A percentile compares a stretch with the other conserved stretches of the same genome.
Evolutionary conservation across 768 basidiomycete genomes (phyloP).

Genomic region (Tricholoma sp.): DNA sequence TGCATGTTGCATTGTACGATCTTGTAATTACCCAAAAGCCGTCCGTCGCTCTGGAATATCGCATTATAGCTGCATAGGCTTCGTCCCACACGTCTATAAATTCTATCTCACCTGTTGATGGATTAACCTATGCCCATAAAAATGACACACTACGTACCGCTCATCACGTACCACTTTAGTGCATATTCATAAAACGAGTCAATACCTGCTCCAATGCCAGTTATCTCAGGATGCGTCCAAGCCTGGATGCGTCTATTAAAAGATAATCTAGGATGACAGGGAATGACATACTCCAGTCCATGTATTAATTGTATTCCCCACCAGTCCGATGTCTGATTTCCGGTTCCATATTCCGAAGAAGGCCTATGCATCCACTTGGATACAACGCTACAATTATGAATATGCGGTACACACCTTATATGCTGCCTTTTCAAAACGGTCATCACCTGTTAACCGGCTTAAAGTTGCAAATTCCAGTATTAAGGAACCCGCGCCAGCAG

Average conservation of each 20-base stretch:
- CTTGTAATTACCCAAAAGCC: constrained; percentile 73
- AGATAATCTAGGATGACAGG: not conserved
- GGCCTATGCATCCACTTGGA: constrained; percentile 34
- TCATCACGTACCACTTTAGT: constrained; percentile 86
- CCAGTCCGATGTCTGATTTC: constrained; percentile 73
- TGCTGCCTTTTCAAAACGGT: constrained; percentile 85
- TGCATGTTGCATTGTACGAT: constrained; percentile 1
- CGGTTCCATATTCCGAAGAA: constrained; percentile 95
- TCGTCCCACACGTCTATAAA: constrained; percentile 85
- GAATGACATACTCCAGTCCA: constrained; percentile 62
- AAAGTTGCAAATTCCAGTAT: constrained; percentile 93
- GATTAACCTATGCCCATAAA: not conserved
- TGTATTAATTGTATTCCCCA: constrained; percentile 87
- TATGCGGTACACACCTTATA: constrained; percentile 38
- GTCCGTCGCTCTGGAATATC: constrained; percentile 73
- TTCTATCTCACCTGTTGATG: constrained; percentile 58
- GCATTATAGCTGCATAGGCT: constrained; percentile 79
- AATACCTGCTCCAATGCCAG: constrained; percentile 88
- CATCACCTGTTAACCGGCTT: constrained; percentile 85
- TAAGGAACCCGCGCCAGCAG: constrained; percentile 89
- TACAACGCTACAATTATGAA: not conserved
- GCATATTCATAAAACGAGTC: constrained; percentile 97
- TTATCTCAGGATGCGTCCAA: constrained; percentile 75
- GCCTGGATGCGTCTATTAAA: constrained; percentile 31
- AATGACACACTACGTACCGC: constrained; percentile 39